Evolutionary conservation across 2,329 filamentous ascomycete genomes (phyloP).

Genomic region (Nothophoma quercina): DNA sequence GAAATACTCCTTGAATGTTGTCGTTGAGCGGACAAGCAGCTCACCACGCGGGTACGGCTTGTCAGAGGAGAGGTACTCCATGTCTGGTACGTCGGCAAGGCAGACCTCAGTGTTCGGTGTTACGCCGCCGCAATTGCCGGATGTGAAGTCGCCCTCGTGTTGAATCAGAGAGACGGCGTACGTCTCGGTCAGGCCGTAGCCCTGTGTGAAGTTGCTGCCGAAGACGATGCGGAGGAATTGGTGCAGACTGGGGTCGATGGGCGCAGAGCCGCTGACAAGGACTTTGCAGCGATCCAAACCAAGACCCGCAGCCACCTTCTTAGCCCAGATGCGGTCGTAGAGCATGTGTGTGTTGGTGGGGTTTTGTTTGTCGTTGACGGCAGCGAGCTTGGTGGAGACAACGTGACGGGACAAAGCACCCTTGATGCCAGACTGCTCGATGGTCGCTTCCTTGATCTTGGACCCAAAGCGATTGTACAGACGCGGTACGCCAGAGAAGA

Average conservation of each 20-base stretch:
- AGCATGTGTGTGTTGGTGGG: slow-evolving; percentile 81
- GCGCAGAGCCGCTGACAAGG: slow-evolving; percentile 89
- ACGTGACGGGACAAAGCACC: slow-evolving; percentile 83
- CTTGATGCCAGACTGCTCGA: slow-evolving; percentile 80
- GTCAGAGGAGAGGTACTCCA: slow-evolving; percentile 90
- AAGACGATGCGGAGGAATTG: slow-evolving; percentile 87
- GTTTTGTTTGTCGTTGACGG: slow-evolving; percentile 73
- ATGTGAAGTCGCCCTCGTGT: slow-evolving; percentile 71
- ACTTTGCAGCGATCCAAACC: slow-evolving; percentile 76
- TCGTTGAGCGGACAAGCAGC: slow-evolving; percentile 81
- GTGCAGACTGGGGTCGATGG: slow-evolving; percentile 86
- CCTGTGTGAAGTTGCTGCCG: slow-evolving; percentile 80
- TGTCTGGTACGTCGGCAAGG: slow-evolving; percentile 86
- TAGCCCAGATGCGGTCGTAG: slow-evolving; percentile 88
- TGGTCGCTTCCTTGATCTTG: slow-evolving; percentile 79
- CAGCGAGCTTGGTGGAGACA: slow-evolving; percentile 80
- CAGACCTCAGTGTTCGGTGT: slow-evolving; percentile 75
- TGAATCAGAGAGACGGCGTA: slow-evolving; percentile 82
- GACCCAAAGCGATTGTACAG: slow-evolving; percentile 90
- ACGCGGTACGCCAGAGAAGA: slow-evolving; percentile 87
- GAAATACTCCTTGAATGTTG: slow-evolving; percentile 85
- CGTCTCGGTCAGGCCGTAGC: slow-evolving; percentile 93
- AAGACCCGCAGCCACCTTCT: slow-evolving; percentile 83
- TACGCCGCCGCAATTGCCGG: slow-evolving; percentile 83
- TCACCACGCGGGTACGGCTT: slow-evolving; percentile 91